A percentile compares a stretch with the other conserved stretches of the same genome.
These are phyloP conservation scores for Beauveria varroae DNA, from an alignment of 2,329 filamentous ascomycete genomes.

Conservation along the genomic window DNA sequence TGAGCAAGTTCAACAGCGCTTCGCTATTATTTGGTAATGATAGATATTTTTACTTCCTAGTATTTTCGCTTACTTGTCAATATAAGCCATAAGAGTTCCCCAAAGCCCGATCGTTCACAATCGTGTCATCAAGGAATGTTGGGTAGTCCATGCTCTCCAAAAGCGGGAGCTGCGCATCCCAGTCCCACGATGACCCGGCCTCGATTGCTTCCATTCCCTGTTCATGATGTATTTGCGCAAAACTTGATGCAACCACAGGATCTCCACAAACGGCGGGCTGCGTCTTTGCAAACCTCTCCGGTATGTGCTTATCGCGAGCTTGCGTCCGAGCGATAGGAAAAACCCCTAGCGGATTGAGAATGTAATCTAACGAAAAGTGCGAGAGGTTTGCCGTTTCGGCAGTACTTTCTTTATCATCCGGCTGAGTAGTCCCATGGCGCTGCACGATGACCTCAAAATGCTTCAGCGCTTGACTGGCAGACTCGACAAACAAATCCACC, in stretches of 20 bases:
- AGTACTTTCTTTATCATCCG: neutral
- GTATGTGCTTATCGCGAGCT: conserved; percentile 3
- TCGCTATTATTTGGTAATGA: neutral
- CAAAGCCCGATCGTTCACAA: neutral
- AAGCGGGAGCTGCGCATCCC: conserved; percentile 4
- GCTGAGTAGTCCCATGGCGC: neutral
- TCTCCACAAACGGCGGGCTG: neutral
- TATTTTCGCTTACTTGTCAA: neutral
- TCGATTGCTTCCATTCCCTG: neutral
- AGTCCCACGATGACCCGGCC: neutral
- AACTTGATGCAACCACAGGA: neutral
- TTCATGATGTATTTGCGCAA: neutral
- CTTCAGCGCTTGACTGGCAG: conserved; percentile 7
- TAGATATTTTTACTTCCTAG: neutral
- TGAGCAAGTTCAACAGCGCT: neutral
- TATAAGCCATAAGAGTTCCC: neutral
- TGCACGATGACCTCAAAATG: conserved; percentile 3
- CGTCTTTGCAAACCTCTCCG: neutral
- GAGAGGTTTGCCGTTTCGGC: neutral
- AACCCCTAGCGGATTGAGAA: conserved; percentile 9
- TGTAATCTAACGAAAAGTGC: conserved; percentile 10
- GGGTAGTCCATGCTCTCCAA: conserved; percentile 10
- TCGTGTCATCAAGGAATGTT: conserved; percentile 6
- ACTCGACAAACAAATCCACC: conserved; percentile 8
- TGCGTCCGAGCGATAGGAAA: conserved; percentile 9